These are phyloP conservation scores for Hymenoscyphus repandus DNA, from an alignment of 2,329 filamentous ascomycete genomes.

Conservation along the genomic window DNA sequence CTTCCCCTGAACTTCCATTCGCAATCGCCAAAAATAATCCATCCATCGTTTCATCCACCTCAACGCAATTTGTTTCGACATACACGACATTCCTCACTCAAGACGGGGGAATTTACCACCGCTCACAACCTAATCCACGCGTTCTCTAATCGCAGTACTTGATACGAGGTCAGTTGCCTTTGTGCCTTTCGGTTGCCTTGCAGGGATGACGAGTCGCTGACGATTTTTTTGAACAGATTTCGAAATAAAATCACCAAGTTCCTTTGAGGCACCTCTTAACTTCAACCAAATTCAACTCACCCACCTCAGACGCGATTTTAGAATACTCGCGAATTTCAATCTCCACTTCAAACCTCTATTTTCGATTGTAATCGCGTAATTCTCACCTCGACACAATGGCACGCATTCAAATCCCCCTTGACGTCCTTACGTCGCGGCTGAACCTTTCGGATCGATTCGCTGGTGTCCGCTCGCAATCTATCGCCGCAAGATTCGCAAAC, in stretches of 20 bases:
- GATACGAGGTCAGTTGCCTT: constrained; percentile 4
- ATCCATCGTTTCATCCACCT: neutral
- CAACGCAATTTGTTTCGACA: neutral
- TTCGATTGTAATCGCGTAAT: neutral
- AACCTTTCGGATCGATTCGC: constrained; percentile 83
- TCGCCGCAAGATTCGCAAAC: constrained; percentile 84
- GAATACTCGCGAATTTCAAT: neutral
- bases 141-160: neutral
- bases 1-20: neutral
- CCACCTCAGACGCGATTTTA: neutral
- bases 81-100: neutral
- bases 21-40: neutral
- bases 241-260: constrained; percentile 15
- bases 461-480: constrained; percentile 70
- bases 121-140: neutral
- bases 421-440: constrained; percentile 84
- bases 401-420: constrained; percentile 87
- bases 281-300: neutral
- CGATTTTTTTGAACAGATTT: constrained; percentile 25
- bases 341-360: neutral
- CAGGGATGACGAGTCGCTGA: constrained; percentile 8
- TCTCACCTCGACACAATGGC: constrained; percentile 52
- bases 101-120: too few species aligned
- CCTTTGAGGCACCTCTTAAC: neutral
- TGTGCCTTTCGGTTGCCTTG: constrained; percentile 8